Evolutionary conservation across 2,329 filamentous ascomycete species (phyloP).

Genomic region (Torrubiellomyces zombiae): DNA sequence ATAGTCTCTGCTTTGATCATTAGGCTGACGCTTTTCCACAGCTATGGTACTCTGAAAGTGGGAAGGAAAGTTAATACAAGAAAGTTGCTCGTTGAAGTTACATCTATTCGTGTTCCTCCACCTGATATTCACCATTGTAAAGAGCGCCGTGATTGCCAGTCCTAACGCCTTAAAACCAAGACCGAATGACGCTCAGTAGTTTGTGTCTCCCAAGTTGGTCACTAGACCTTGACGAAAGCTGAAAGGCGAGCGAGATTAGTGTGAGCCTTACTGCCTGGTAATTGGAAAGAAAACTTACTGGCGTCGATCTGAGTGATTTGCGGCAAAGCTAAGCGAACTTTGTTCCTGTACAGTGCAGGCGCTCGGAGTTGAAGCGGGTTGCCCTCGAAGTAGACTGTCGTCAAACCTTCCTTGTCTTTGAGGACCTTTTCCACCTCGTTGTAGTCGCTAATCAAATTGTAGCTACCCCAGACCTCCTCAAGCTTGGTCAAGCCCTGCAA

Average conservation of each 20-base stretch:
- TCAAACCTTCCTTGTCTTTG: constrained; percentile 59
- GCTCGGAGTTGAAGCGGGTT: constrained; percentile 70
- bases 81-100: too few relatives aligned
- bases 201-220: neutral
- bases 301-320: constrained; percentile 91
- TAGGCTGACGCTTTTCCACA: too few relatives aligned
- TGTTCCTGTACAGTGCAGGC: constrained; percentile 85
- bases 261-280: neutral
- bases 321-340: constrained; percentile 73
- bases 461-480: constrained; percentile 89
- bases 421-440: constrained; percentile 66
- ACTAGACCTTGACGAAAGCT: constrained; percentile 17
- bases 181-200: neutral
- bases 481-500: constrained; percentile 52
- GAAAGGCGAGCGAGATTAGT: neutral
- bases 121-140: too few relatives aligned
- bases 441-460: constrained; percentile 69
- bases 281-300: constrained; percentile 59
- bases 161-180: constrained; percentile 4
- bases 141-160: too few relatives aligned
- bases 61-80: too few relatives aligned
- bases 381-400: constrained; percentile 92
- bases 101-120: too few relatives aligned
- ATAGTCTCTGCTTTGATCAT: too few relatives aligned
- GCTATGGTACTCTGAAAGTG: too few relatives aligned